A percentile compares a stretch with the other conserved stretches of the same genome.
Evolutionary conservation across 2,329 filamentous ascomycete genomes (phyloP).

Genomic region (Ascochyta pisi): DNA sequence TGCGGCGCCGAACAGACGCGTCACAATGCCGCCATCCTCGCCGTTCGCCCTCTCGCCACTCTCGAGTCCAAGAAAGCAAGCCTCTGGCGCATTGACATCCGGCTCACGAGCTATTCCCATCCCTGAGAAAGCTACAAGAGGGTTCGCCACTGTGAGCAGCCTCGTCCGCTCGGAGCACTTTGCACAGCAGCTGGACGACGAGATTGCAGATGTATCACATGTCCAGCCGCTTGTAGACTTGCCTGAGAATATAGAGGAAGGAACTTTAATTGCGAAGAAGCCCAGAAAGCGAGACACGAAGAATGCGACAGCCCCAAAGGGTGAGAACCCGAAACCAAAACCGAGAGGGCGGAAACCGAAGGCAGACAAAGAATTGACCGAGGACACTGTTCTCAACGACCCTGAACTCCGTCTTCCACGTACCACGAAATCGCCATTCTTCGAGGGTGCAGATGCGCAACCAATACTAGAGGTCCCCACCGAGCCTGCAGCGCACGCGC

Average conservation of each 20-base stretch:
- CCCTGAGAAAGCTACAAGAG: conserved; percentile 33
- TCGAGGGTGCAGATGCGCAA: conserved; percentile 17
- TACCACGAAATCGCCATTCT: conserved; percentile 32
- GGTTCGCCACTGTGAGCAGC: conserved; percentile 45
- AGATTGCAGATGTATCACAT: conserved; percentile 8
- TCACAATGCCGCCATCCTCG: conserved; percentile 34
- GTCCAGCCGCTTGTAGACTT: conserved; percentile 11
- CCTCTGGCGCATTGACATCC: conserved; percentile 34
- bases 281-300: conserved; percentile 26
- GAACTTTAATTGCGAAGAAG: conserved; percentile 18
- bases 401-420: conserved; percentile 23
- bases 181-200: conserved; percentile 25
- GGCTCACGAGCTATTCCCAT: conserved; percentile 37
- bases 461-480: not conserved
- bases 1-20: conserved; percentile 35
- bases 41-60: conserved; percentile 33
- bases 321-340: conserved; percentile 33
- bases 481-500: conserved; percentile 13
- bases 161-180: conserved; percentile 42
- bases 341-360: conserved; percentile 36
- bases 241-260: not conserved
- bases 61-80: conserved; percentile 22
- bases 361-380: conserved; percentile 21
- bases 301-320: conserved; percentile 12
- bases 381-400: conserved; percentile 15